Percentiles rank a stretch among this genome's conserved stretches.
Conservation (phyloP, 78 protist genomes). For the Dictyostelium capitatum region DNA sequence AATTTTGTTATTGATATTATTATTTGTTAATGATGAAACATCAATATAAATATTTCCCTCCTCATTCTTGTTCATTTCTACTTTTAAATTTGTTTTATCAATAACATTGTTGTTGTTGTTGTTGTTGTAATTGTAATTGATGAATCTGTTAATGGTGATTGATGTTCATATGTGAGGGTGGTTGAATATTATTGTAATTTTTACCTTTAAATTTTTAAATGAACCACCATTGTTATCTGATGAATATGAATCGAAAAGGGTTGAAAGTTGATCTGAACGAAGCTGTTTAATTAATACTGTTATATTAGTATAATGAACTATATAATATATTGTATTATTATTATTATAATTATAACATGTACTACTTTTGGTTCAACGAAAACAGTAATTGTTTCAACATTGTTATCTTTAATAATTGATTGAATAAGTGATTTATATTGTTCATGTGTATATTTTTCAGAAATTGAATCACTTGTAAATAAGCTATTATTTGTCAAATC, state of each 20-base stretch:
- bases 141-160: too few relatives aligned
- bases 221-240: constrained; percentile 12
- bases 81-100: too few relatives aligned
- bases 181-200: too few relatives aligned
- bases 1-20: too few relatives aligned
- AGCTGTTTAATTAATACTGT: constrained; percentile 8
- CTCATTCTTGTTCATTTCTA: too few relatives aligned
- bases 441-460: constrained; percentile 19
- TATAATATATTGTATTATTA: background rate
- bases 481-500: background rate
- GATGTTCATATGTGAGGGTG: too few relatives aligned
- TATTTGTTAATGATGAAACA: too few relatives aligned
- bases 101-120: too few relatives aligned
- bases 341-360: background rate
- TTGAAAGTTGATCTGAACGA: constrained; percentile 59
- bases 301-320: background rate
- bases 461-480: constrained; percentile 20
- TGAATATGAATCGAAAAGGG: constrained; percentile 48
- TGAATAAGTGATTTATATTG: constrained; percentile 33
- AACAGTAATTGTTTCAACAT: constrained; percentile 20
- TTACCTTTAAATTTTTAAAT: constrained; percentile 28
- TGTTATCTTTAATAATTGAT: background rate
- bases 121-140: too few relatives aligned
- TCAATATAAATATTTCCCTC: too few relatives aligned
- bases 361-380: constrained; percentile 59